Percentiles rank a stretch among this genome's conserved stretches.
Evolutionary conservation across 2,329 filamentous ascomycete genomes (phyloP).

Genomic region (Apiospora arundinis): DNA sequence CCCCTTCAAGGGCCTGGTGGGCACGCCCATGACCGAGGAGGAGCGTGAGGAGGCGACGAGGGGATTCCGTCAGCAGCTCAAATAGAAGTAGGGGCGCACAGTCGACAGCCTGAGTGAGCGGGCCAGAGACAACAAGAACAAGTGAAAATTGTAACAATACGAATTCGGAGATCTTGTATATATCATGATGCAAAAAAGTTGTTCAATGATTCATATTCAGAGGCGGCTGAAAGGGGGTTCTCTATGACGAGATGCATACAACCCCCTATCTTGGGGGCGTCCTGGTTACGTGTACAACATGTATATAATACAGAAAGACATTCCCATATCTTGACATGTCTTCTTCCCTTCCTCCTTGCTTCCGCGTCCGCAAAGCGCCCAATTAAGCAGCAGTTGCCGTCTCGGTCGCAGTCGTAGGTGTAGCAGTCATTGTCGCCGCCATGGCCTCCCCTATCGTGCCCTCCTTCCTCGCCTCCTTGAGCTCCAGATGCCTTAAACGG

Average conservation of each 20-base stretch:
- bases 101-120: constrained; percentile 18
- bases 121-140: not conserved
- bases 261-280: constrained; percentile 7
- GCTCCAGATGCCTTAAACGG: constrained; percentile 56
- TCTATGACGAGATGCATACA: constrained; percentile 1
- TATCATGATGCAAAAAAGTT: constrained; percentile 25
- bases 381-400: not conserved
- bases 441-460: constrained; percentile 45
- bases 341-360: constrained; percentile 31
- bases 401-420: not conserved
- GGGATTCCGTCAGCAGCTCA: constrained; percentile 60
- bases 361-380: constrained; percentile 18
- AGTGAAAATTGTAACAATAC: constrained; percentile 5
- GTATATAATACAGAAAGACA: constrained; percentile 36
- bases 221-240: not conserved
- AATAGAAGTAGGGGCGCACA: constrained; percentile 29
- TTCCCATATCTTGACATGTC: constrained; percentile 17
- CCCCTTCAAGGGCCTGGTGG: constrained; percentile 66
- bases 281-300: constrained; percentile 37
- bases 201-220: constrained; percentile 12
- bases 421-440: constrained; percentile 20
- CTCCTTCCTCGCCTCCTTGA: constrained; percentile 57
- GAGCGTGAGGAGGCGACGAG: constrained; percentile 48
- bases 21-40: constrained; percentile 48
- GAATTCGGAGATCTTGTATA: not conserved